Evolutionary conservation across 352 stramenopile genomes (phyloP).

Genomic region (Phytophthora litchii): DNA sequence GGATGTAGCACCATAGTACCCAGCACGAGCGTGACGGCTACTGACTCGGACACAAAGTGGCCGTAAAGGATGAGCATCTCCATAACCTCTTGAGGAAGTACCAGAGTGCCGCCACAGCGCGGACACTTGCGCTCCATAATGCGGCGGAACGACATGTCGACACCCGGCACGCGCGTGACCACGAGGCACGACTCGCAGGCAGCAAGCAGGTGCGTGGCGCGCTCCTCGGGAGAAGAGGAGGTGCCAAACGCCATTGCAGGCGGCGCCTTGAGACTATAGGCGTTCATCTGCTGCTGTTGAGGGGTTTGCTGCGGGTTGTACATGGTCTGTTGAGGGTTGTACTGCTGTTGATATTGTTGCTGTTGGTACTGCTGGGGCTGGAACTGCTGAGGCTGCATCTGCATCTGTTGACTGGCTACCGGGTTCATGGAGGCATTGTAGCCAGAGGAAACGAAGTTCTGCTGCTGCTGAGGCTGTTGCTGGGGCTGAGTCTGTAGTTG

Average conservation of each 20-base stretch:
- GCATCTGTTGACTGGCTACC: conserved; percentile 21
- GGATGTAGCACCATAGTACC: conserved; percentile 74
- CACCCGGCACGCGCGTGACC: conserved; percentile 65
- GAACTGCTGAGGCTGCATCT: conserved; percentile 25
- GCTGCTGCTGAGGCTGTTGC: conserved; percentile 11
- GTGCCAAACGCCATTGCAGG: conserved; percentile 26
- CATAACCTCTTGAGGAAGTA: conserved; percentile 81
- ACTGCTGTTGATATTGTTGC: conserved; percentile 24
- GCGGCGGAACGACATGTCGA: conserved; percentile 84
- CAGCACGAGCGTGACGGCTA: conserved; percentile 67
- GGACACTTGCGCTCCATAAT: conserved; percentile 83
- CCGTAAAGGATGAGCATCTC: conserved; percentile 90
- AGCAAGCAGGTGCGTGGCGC: conserved; percentile 66
- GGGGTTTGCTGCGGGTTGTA: conserved; percentile 30
- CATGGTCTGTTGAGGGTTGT: conserved; percentile 22
- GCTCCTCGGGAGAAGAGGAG: conserved; percentile 35
- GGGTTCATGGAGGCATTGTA: conserved; percentile 27
- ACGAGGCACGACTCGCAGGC: conserved; percentile 80
- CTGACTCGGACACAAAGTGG: conserved; percentile 75
- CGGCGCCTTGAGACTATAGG: conserved; percentile 30
- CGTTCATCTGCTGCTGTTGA: conserved; percentile 29
- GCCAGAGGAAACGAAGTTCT: conserved; percentile 17
- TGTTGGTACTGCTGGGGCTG: conserved; percentile 31
- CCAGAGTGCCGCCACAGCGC: conserved; percentile 61
- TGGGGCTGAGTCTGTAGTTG: conserved; percentile 8